A percentile compares a stretch with the other conserved stretches of the same genome.
Evolutionary conservation across 2,329 filamentous ascomycete species (phyloP).

Genomic region (Coniosporium tulheliwenetii): DNA sequence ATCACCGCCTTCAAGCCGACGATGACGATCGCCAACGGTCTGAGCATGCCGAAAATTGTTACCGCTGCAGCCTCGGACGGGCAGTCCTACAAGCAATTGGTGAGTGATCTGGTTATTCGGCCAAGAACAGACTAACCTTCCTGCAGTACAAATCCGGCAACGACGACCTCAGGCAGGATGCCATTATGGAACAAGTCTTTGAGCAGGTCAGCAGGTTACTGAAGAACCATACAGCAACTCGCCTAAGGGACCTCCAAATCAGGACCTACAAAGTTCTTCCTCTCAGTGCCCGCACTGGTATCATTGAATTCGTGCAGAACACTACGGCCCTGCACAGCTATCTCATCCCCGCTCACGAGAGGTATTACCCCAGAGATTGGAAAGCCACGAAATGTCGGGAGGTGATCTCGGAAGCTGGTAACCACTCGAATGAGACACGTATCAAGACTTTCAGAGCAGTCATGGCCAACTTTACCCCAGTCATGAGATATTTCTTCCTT

Average conservation of each 20-base stretch:
- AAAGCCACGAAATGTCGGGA: slow-evolving; percentile 63
- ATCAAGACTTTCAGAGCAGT: slow-evolving; percentile 64
- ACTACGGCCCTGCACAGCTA: slow-evolving; percentile 88
- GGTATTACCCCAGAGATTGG: slow-evolving; percentile 72
- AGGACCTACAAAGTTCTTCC: slow-evolving; percentile 95
- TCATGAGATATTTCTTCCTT: slow-evolving; percentile 95
- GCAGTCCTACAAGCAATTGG: slow-evolving; percentile 68
- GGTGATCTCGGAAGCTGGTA: slow-evolving; percentile 60
- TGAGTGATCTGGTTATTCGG: slow-evolving; percentile 17
- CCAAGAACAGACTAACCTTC: slow-evolving; percentile 1
- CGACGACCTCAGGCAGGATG: slow-evolving; percentile 91
- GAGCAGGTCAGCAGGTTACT: slow-evolving; percentile 85
- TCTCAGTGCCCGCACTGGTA: slow-evolving; percentile 65
- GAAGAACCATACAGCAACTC: slow-evolving; percentile 70
- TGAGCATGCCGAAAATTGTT: slow-evolving; percentile 88
- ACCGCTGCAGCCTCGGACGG: slow-evolving; percentile 70
- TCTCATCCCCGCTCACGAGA: slow-evolving; percentile 76
- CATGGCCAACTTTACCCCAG: slow-evolving; percentile 70
- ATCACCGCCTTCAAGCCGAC: slow-evolving; percentile 56
- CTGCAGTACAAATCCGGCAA: slow-evolving; percentile 74
- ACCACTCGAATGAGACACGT: slow-evolving; percentile 52
- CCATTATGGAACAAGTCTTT: slow-evolving; percentile 99
- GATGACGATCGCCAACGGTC: slow-evolving; percentile 75
- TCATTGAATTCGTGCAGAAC: slow-evolving; percentile 94
- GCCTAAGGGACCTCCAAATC: slow-evolving; percentile 77